phyloP scores from a whole-genome alignment of 768 basidiomycete genomes.

The Cantharellus anzutake region DNA sequence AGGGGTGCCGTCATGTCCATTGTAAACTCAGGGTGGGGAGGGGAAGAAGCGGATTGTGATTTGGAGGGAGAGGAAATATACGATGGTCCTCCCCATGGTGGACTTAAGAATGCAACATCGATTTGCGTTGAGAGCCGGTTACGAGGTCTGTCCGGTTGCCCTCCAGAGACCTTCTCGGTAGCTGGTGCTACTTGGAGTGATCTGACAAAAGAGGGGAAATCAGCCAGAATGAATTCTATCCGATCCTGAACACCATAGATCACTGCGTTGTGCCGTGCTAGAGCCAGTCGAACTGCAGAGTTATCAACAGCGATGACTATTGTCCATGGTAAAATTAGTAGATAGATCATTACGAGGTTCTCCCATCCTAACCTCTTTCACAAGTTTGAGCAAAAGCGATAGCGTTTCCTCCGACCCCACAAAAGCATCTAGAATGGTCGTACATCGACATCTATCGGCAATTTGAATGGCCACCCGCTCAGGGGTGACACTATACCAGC shows the following conservation, averaged over 20 bases:
- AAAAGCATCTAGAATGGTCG: slow-evolving; percentile 86
- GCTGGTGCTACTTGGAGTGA: slow-evolving; percentile 18
- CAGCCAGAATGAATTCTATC: slow-evolving; percentile 82
- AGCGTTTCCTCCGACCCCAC: slow-evolving; percentile 93
- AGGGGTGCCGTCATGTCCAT: slow-evolving; percentile 60
- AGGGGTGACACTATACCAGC: slow-evolving; percentile 97
- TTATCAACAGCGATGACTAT: slow-evolving; percentile 88
- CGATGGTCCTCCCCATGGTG: slow-evolving; percentile 85
- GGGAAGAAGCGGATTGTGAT: slow-evolving; percentile 8
- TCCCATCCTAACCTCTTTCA: slow-evolving; percentile 49
- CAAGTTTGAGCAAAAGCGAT: slow-evolving; percentile 96
- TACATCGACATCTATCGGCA: slow-evolving; percentile 76
- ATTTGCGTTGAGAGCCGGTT: slow-evolving; percentile 27
- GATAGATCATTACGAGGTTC: background rate
- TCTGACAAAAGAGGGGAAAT: slow-evolving; percentile 65
- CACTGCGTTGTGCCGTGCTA: slow-evolving; percentile 84
- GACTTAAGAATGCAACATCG: slow-evolving; percentile 83
- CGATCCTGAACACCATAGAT: slow-evolving; percentile 90
- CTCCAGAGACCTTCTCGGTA: too few relatives aligned
- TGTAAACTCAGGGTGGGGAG: slow-evolving; percentile 35
- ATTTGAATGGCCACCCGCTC: slow-evolving; percentile 85
- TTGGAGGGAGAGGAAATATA: slow-evolving; percentile 30
- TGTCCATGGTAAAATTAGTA: background rate
- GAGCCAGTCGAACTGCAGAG: slow-evolving; percentile 62
- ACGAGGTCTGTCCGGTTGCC: background rate